Conservation (phyloP, 768 basidiomycete species). For the Sarcomyxa edulis region DNA sequence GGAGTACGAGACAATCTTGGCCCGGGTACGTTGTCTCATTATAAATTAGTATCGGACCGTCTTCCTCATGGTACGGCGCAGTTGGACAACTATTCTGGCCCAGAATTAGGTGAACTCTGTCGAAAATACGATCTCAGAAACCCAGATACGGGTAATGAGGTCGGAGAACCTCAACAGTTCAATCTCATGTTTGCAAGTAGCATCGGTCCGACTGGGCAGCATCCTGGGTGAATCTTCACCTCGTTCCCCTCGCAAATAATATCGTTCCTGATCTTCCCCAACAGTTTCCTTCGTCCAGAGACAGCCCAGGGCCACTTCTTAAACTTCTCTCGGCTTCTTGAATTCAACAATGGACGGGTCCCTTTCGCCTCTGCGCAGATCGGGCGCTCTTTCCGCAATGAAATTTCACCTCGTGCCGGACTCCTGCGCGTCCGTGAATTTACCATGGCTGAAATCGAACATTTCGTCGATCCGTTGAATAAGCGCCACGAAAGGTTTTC, state of each 20-base stretch:
- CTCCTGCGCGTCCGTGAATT: conserved; percentile 97
- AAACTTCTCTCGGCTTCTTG: conserved; percentile 94
- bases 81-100: conserved; percentile 93
- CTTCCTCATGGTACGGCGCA: conserved; percentile 20
- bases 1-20: conserved; percentile 79
- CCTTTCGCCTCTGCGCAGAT: conserved; percentile 98
- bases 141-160: conserved; percentile 90
- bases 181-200: conserved; percentile 98
- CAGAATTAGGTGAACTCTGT: conserved; percentile 85
- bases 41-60: conserved; percentile 4
- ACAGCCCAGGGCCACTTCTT: conserved; percentile 99
- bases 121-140: conserved; percentile 75
- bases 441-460: conserved; percentile 99
- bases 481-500: conserved; percentile 83
- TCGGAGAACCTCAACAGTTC: conserved; percentile 91
- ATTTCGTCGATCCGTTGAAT: conserved; percentile 93
- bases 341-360: conserved; percentile 95
- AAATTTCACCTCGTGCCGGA: conserved; percentile 95
- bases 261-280: conserved; percentile 4
- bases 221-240: conserved; percentile 67
- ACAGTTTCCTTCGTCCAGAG: conserved; percentile 91
- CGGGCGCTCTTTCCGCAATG: conserved; percentile 94
- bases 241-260: background rate
- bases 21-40: conserved; percentile 58
- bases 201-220: conserved; percentile 96